These are phyloP conservation scores for Aphanomyces invadans DNA, from an alignment of 352 stramenopile species.

Conservation along the genomic window DNA sequence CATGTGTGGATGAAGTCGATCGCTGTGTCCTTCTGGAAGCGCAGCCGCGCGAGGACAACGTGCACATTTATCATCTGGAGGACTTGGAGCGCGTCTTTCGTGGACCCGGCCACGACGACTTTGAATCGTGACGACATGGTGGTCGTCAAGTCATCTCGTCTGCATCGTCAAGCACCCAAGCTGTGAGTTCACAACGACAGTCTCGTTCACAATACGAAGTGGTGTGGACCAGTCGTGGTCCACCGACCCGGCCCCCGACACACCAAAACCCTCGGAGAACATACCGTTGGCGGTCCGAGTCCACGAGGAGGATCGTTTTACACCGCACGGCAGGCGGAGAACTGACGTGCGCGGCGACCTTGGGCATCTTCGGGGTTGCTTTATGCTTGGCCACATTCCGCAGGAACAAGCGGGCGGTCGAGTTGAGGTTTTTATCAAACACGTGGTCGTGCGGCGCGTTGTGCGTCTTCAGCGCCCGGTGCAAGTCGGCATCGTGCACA, in stretches of 20 bases:
- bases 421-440: conserved; percentile 20
- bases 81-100: conserved; percentile 10
- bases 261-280: too few species aligned
- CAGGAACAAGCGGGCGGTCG: conserved; percentile 15
- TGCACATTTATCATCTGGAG: conserved; percentile 19
- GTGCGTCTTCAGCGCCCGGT: conserved; percentile 7
- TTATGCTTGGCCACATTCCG: conserved; percentile 13
- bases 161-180: background rate
- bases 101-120: conserved; percentile 5
- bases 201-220: too few species aligned
- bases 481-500: conserved; percentile 14
- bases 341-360: background rate
- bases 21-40: conserved; percentile 7
- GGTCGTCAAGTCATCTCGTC: conserved; percentile 7
- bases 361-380: background rate
- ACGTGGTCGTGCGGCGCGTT: conserved; percentile 20
- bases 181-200: too few species aligned
- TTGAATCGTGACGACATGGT: conserved; percentile 1
- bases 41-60: background rate
- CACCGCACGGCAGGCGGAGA: too few species aligned
- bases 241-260: too few species aligned
- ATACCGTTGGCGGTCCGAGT: conserved; percentile 12
- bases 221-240: too few species aligned
- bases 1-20: background rate
- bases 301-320: conserved; percentile 10